Conservation (phyloP, 345 rosid genomes). For the Acer yangbiense region DNA sequence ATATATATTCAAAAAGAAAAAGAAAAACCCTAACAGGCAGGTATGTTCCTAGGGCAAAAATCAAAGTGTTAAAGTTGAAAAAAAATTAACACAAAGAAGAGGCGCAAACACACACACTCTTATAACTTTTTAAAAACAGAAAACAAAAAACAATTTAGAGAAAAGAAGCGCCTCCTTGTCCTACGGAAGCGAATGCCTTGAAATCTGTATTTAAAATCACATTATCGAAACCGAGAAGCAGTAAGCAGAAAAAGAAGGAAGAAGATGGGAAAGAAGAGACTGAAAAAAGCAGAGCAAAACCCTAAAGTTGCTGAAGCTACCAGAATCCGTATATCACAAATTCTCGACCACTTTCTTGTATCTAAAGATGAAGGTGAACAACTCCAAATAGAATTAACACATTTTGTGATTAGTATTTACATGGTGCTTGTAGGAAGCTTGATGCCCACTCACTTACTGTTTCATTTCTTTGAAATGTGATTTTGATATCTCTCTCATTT, state of each 20-base stretch:
- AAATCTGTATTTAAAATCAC: not conserved
- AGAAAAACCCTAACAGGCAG: too few species aligned
- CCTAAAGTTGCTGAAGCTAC: conserved; percentile 53
- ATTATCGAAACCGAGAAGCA: not conserved
- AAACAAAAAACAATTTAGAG: not conserved
- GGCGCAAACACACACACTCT: too few species aligned
- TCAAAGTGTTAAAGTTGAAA: too few species aligned
- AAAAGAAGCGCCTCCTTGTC: not conserved
- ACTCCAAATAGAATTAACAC: not conserved
- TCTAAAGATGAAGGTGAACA: conserved; percentile 50
- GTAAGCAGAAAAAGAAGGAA: not conserved
- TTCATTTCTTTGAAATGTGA: too few species aligned
- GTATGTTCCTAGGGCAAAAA: too few species aligned
- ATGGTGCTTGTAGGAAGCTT: not conserved
- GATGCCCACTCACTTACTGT: not conserved
- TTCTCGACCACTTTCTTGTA: conserved; percentile 54
- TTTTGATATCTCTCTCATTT: too few species aligned
- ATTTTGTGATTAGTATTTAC: not conserved
- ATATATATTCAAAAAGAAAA: too few species aligned
- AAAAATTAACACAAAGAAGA: too few species aligned
- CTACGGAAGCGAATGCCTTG: too few species aligned
- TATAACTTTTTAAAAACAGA: not conserved
- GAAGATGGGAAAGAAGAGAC: conserved; percentile 23
- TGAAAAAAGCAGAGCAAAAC: conserved; percentile 32
- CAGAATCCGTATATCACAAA: conserved; percentile 50